Evolutionary conservation across 148 eudicot genomes (phyloP).

Genomic region (Agrostemma githago): DNA sequence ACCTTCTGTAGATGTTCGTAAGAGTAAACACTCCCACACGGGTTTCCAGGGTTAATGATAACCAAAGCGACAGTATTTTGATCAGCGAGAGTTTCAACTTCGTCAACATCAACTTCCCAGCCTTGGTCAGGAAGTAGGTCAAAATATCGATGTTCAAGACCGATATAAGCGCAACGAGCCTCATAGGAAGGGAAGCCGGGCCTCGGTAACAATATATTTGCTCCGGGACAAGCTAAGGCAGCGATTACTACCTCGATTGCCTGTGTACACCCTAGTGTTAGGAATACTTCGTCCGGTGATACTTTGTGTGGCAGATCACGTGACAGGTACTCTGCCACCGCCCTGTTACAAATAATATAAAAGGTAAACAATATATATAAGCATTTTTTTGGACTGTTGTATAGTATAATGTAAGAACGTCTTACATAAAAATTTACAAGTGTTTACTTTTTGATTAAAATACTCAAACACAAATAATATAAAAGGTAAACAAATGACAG

Average conservation of each 20-base stretch:
- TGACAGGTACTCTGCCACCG: slow-evolving; percentile 63
- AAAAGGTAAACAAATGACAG: neutral
- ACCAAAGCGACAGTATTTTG: slow-evolving; percentile 75
- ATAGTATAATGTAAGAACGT: too few species aligned
- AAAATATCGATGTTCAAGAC: slow-evolving; percentile 54
- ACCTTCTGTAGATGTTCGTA: slow-evolving; percentile 57
- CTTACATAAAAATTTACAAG: too few species aligned
- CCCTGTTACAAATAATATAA: slow-evolving; percentile 33
- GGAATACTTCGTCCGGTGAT: slow-evolving; percentile 48
- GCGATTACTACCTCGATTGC: slow-evolving; percentile 55
- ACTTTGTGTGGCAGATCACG: slow-evolving; percentile 45
- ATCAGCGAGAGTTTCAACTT: slow-evolving; percentile 57
- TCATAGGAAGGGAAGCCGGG: slow-evolving; percentile 71
- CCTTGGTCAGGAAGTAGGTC: slow-evolving; percentile 56
- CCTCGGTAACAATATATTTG: slow-evolving; percentile 60
- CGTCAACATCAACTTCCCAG: slow-evolving; percentile 76
- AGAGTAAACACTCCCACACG: slow-evolving; percentile 70
- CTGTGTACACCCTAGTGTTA: slow-evolving; percentile 68
- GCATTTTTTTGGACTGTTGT: too few species aligned
- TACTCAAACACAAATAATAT: neutral
- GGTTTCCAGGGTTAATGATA: slow-evolving; percentile 77
- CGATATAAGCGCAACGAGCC: slow-evolving; percentile 44
- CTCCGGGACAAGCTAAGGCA: slow-evolving; percentile 52
- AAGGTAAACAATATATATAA: neutral
- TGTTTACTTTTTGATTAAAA: too few species aligned